Percentiles rank a stretch among this genome's conserved stretches.
phyloP scores from a whole-genome alignment of 495 filamentous ascomycete genomes.

The Tuber microsphaerosporum region DNA sequence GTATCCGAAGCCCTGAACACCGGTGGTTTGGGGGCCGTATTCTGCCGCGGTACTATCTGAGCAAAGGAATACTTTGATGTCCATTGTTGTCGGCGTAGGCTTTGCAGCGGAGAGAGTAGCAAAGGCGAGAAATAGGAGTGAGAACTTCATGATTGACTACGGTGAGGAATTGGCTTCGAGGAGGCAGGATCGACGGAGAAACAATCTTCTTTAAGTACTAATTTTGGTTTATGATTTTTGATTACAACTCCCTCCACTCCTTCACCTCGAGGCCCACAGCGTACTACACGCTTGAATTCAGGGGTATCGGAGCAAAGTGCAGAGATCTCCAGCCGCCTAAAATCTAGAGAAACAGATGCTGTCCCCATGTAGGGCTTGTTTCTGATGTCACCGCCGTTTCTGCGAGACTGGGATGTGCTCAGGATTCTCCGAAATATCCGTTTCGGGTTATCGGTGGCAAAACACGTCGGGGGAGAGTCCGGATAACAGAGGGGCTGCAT shows the following conservation, averaged over 20 bases:
- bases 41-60: slow-evolving; percentile 29
- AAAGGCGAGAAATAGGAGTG: slow-evolving; percentile 5
- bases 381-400: not conserved
- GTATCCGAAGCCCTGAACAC: slow-evolving; percentile 32
- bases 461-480: not conserved
- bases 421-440: not conserved
- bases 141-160: slow-evolving; percentile 9
- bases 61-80: slow-evolving; percentile 18
- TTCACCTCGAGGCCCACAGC: not conserved
- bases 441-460: not conserved
- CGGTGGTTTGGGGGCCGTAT: slow-evolving; percentile 22
- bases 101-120: slow-evolving; percentile 7
- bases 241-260: not conserved
- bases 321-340: too few relatives aligned
- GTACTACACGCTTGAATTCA: not conserved
- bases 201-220: not conserved
- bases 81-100: slow-evolving; percentile 7
- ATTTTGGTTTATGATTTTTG: not conserved
- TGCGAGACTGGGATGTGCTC: too few relatives aligned
- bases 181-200: not conserved
- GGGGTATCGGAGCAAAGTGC: not conserved
- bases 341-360: not conserved
- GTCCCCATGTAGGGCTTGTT: not conserved
- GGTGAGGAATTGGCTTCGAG: not conserved
- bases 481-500: not conserved